Conservation (phyloP, 108 stramenopile species). For the Nitzschia putrida region DNA sequence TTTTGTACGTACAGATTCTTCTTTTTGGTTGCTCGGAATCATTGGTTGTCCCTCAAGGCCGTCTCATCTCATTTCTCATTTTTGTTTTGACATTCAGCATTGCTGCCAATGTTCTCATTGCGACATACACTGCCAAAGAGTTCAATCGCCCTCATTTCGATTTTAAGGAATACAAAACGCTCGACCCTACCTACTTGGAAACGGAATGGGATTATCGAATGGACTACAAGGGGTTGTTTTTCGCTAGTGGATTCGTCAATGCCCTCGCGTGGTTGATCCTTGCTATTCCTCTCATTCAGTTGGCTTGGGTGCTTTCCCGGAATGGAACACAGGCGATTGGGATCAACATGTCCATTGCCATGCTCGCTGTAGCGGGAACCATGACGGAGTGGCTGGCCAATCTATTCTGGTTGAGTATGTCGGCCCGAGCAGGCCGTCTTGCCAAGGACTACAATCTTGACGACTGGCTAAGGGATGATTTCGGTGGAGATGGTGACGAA, state of each 20-base stretch:
- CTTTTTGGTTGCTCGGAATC: too few species aligned
- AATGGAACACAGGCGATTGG: conserved; percentile 48
- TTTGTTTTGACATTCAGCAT: conserved; percentile 1
- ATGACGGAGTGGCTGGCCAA: conserved; percentile 59
- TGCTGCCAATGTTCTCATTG: conserved; percentile 4
- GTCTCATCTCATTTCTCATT: background rate
- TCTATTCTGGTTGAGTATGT: conserved; percentile 56
- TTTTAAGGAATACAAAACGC: conserved; percentile 29
- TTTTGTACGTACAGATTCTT: too few species aligned
- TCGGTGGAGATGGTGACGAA: conserved; percentile 17
- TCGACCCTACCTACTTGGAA: conserved; percentile 67
- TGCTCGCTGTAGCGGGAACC: conserved; percentile 56
- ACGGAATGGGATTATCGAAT: conserved; percentile 56
- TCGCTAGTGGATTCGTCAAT: conserved; percentile 37
- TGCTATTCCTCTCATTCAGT: conserved; percentile 60
- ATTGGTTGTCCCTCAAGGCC: too few species aligned
- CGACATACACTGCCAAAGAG: conserved; percentile 7
- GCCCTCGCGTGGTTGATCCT: conserved; percentile 64
- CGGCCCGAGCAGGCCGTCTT: conserved; percentile 39
- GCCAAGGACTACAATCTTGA: conserved; percentile 60
- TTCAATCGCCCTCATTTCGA: conserved; percentile 23
- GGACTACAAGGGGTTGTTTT: conserved; percentile 7
- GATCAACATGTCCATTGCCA: conserved; percentile 51
- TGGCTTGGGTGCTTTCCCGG: conserved; percentile 61
- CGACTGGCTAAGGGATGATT: conserved; percentile 45